Evolutionary conservation across 768 basidiomycete species (phyloP).

Genomic region (Hemileccinum rubropunctum): DNA sequence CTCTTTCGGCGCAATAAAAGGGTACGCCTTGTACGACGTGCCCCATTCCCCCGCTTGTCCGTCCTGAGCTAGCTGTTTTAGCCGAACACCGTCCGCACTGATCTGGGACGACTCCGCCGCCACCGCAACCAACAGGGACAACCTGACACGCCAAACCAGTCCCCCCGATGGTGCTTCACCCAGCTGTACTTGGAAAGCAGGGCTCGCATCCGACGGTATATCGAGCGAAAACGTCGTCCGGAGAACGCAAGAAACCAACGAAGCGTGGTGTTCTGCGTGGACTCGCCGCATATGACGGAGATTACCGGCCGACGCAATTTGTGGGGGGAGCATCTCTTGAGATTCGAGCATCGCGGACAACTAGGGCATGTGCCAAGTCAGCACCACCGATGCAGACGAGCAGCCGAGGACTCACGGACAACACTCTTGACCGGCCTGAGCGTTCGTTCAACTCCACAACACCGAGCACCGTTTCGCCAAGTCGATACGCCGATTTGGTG

Average conservation of each 20-base stretch:
- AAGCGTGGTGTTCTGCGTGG: conserved; percentile 84
- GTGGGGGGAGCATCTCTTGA: conserved; percentile 76
- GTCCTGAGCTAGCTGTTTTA: conserved; percentile 54
- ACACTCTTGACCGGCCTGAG: conserved; percentile 65
- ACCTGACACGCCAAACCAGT: conserved; percentile 83
- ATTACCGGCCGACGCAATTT: conserved; percentile 46
- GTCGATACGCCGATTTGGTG: conserved; percentile 84
- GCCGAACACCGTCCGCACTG: conserved; percentile 49
- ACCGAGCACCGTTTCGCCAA: conserved; percentile 90
- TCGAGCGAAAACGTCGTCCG: conserved; percentile 87
- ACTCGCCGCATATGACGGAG: conserved; percentile 62
- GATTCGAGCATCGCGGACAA: conserved; percentile 88
- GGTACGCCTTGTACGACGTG: conserved; percentile 57
- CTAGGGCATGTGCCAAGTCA: conserved; percentile 37
- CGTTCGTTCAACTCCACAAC: conserved; percentile 84
- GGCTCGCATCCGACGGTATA: conserved; percentile 89
- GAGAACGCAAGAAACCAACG: conserved; percentile 66
- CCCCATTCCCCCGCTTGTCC: conserved; percentile 72
- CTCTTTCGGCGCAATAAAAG: conserved; percentile 59
- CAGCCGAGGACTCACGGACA: conserved; percentile 57
- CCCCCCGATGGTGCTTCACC: conserved; percentile 50
- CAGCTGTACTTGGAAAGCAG: conserved; percentile 72
- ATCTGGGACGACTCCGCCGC: conserved; percentile 44
- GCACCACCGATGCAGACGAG: background rate
- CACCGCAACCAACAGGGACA: conserved; percentile 83